phyloP scores from a whole-genome alignment of 2,329 filamentous ascomycete species.

The Raffaelea arxii region DNA sequence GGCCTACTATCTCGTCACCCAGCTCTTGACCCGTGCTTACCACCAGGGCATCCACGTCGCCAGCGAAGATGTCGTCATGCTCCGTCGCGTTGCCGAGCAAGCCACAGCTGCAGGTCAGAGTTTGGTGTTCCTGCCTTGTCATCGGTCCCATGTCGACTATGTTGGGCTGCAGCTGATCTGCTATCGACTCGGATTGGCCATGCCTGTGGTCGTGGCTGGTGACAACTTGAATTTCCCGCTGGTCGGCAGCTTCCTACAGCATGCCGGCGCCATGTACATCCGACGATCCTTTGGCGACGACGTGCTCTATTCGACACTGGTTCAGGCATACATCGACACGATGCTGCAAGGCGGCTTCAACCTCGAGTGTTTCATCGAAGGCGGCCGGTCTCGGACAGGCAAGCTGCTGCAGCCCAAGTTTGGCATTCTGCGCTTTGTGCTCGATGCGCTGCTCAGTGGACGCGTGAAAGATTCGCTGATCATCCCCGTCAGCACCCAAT shows the following conservation, averaged over 20 bases:
- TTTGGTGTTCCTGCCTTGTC: constrained; percentile 90
- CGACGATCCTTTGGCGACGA: constrained; percentile 87
- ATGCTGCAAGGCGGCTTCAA: constrained; percentile 86
- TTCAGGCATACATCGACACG: constrained; percentile 93
- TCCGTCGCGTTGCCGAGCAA: constrained; percentile 72
- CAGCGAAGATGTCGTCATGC: constrained; percentile 78
- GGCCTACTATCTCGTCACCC: constrained; percentile 82
- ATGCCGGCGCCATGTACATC: constrained; percentile 97
- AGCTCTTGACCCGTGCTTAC: constrained; percentile 84
- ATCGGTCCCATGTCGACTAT: constrained; percentile 93
- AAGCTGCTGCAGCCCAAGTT: constrained; percentile 94
- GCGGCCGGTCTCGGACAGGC: constrained; percentile 82
- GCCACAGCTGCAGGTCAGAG: constrained; percentile 84
- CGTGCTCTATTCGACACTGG: constrained; percentile 79
- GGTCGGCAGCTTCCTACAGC: constrained; percentile 81
- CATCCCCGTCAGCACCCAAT: constrained; percentile 93
- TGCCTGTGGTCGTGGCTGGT: constrained; percentile 88
- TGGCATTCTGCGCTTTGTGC: constrained; percentile 81
- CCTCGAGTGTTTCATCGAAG: constrained; percentile 96
- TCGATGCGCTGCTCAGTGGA: constrained; percentile 83
- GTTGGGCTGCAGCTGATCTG: constrained; percentile 92
- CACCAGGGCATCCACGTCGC: constrained; percentile 96
- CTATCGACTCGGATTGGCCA: constrained; percentile 78
- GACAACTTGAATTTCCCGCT: constrained; percentile 95
- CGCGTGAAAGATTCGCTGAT: constrained; percentile 85